Evolutionary conservation across 176 grass and related monocot genomes (phyloP).

Genomic region (Musa schizocarpa): DNA sequence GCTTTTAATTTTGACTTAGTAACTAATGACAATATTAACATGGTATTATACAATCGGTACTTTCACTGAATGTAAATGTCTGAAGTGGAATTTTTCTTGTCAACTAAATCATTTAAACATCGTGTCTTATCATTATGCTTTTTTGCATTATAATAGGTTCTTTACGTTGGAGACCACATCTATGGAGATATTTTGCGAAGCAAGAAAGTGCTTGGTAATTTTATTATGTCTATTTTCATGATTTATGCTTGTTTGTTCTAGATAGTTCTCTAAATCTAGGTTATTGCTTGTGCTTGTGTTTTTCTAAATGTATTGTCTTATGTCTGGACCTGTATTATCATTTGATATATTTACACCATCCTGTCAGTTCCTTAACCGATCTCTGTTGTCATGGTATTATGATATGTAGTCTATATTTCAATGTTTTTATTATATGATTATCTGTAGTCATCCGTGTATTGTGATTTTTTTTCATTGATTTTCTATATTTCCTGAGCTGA

Average conservation of each 20-base stretch:
- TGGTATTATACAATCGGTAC: background rate
- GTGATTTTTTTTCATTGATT: too few relatives aligned
- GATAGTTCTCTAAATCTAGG: background rate
- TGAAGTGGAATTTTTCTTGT: background rate
- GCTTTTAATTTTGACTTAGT: too few relatives aligned
- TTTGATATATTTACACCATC: too few relatives aligned
- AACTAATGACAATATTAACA: too few relatives aligned
- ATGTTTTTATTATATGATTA: constrained; percentile 13
- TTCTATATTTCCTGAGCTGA: too few relatives aligned
- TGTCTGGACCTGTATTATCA: too few relatives aligned
- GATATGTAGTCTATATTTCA: constrained; percentile 5
- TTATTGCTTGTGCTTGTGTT: background rate
- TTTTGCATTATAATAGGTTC: constrained; percentile 46
- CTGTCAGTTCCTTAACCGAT: too few relatives aligned
- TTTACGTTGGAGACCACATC: constrained; percentile 98
- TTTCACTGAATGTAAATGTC: background rate
- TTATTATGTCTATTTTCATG: constrained; percentile 4
- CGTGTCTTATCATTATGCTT: constrained; percentile 3
- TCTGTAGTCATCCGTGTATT: constrained; percentile 16
- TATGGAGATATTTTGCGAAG: constrained; percentile 97
- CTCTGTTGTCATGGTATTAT: too few relatives aligned
- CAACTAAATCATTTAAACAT: background rate
- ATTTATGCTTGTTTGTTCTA: background rate
- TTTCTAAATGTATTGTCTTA: background rate
- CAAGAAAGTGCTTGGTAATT: constrained; percentile 91